Evolutionary conservation across 352 stramenopile species (phyloP).

Genomic region (Pythium phragmitis): DNA sequence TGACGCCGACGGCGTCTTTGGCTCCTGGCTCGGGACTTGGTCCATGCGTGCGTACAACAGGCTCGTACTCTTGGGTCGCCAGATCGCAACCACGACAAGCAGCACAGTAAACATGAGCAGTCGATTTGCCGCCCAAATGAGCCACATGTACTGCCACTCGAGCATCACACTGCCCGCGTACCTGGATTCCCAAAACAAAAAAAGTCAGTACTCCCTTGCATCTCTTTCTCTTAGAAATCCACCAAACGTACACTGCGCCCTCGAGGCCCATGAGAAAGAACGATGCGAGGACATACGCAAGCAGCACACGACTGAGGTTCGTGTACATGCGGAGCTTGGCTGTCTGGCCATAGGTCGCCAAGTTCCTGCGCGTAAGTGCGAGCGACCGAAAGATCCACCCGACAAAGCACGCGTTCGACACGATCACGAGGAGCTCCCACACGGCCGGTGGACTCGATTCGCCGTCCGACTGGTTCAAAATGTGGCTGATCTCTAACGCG

Average conservation of each 20-base stretch:
- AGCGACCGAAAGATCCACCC: slow-evolving; percentile 87
- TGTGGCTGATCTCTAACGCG: slow-evolving; percentile 74
- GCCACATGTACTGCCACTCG: slow-evolving; percentile 72
- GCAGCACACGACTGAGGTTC: slow-evolving; percentile 50
- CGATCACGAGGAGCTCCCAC: slow-evolving; percentile 77
- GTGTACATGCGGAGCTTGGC: slow-evolving; percentile 80
- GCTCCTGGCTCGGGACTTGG: slow-evolving; percentile 72
- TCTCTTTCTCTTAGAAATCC: background rate
- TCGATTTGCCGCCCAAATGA: slow-evolving; percentile 76
- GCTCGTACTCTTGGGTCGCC: slow-evolving; percentile 66
- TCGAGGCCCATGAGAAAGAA: slow-evolving; percentile 78
- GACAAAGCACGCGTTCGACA: slow-evolving; percentile 80
- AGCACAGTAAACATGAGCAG: slow-evolving; percentile 72
- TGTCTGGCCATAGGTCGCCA: slow-evolving; percentile 77
- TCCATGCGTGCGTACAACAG: slow-evolving; percentile 77
- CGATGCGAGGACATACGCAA: slow-evolving; percentile 62
- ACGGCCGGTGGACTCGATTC: slow-evolving; percentile 57
- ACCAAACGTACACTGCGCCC: slow-evolving; percentile 65
- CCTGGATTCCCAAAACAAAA: slow-evolving; percentile 24
- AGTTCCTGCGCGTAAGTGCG: slow-evolving; percentile 72
- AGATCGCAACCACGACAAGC: slow-evolving; percentile 67
- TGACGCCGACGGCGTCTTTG: slow-evolving; percentile 46
- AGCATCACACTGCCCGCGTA: slow-evolving; percentile 66
- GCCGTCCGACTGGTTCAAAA: slow-evolving; percentile 75
- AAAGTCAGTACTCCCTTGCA: background rate